Conservation (phyloP, 75 land plant species). For the Adiantum capillusveneris region DNA sequence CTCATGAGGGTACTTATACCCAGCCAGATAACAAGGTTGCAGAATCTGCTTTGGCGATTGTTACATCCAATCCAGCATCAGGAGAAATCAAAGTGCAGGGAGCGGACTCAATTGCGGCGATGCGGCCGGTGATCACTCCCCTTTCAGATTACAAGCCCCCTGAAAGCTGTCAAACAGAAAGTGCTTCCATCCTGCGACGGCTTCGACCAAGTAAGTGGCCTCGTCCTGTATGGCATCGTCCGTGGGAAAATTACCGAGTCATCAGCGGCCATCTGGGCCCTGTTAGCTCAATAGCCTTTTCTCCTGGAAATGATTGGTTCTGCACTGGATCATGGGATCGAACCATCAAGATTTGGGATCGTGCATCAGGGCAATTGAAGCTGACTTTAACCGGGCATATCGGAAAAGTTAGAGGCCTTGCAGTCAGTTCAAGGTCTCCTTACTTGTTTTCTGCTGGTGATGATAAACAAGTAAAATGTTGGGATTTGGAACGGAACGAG, state of each 20-base stretch:
- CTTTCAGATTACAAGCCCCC: constrained; percentile 5
- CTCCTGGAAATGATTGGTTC: constrained; percentile 95
- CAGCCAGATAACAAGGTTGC: not conserved
- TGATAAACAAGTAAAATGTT: constrained; percentile 98
- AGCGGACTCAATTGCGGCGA: not conserved
- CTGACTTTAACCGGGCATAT: constrained; percentile 97
- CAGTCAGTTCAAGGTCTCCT: constrained; percentile 78
- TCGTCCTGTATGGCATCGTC: constrained; percentile 93
- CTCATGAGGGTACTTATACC: not conserved
- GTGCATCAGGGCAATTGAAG: constrained; percentile 70
- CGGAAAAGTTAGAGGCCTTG: constrained; percentile 96
- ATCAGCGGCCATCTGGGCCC: constrained; percentile 99
- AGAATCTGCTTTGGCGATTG: constrained; percentile 1
- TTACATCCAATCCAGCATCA: not conserved
- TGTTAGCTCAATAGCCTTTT: constrained; percentile 97
- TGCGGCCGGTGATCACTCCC: not conserved
- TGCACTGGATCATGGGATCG: constrained; percentile 99
- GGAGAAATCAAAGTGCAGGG: not conserved
- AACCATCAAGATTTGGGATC: constrained; percentile 99
- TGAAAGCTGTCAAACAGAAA: constrained; percentile 39
- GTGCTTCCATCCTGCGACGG: constrained; percentile 81
- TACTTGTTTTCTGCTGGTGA: constrained; percentile 99
- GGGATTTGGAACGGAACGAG: constrained; percentile 99
- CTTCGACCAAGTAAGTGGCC: constrained; percentile 99
- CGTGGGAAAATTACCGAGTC: constrained; percentile 95